Evolutionary conservation across 805 yeast genomes (phyloP), one percentile per base, ranked within the genome.

Genomic region (Isabelozyma gotoi): DNA sequence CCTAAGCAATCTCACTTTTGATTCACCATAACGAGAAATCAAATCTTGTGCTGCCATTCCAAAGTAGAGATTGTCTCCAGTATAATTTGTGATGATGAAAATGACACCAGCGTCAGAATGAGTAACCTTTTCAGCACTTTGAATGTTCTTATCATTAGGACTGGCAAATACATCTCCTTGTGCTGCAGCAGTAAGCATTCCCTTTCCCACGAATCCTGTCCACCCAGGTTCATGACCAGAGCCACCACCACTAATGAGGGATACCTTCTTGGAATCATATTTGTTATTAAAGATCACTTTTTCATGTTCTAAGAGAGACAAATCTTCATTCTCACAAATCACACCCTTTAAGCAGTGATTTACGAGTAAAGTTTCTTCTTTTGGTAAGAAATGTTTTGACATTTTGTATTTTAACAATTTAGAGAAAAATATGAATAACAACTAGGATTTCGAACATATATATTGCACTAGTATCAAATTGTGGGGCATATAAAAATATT

Each of bases 201-300:
- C 73, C 21, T 57, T 47, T 12, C 70, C 65, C 12, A 69, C 73
- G 38, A 68, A 57, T 0, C 74, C 74, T 42, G 62, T 57, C 63
- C 65, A 65, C 1, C 73, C 73, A 5, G 74, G 74, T 44, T 69
- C 74, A 45, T 69, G 74, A 14, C 74, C 74, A 7, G 74, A 68
- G 4, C 76, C 76, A 16, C 74, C 74, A 11, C 74, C 74, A 43
- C 65, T 55, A 32, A 69, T 67, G 19, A 69, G 47, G 0, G 69
- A 48, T 10, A 68, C 70, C 21, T 56, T 57, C 1, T 41, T 31
- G 1, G 44, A 33, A 40, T 60, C 60, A 38, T 52, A 54, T 21
- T 56, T 44, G 44, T 62, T 62, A 51, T 69, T 59, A 58, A 53
- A 71, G 5, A 72, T 41, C 19, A 72, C 73, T 40, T 68, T 61